A percentile compares a stretch with the other conserved stretches of the same genome.
These are phyloP conservation scores for Colletotrichum theobromicola DNA, from an alignment of 2,329 filamentous ascomycete species.

Conservation along the genomic window DNA sequence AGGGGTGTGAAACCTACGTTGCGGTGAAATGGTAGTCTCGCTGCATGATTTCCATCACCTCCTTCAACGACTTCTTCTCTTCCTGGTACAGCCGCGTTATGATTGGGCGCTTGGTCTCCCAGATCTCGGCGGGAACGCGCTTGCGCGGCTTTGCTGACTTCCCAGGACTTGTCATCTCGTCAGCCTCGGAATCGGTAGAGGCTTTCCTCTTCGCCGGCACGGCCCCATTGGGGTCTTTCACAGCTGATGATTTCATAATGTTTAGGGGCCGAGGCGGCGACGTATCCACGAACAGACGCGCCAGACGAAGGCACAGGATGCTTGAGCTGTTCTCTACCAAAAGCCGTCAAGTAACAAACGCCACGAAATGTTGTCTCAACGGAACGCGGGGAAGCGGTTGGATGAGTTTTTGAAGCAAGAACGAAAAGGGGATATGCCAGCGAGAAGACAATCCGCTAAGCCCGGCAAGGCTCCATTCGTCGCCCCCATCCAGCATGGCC, in stretches of 20 bases:
- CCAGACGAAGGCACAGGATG: neutral
- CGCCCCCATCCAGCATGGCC: conserved; percentile 4
- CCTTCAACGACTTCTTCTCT: conserved; percentile 44
- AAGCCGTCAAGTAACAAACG: neutral
- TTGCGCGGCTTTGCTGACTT: conserved; percentile 24
- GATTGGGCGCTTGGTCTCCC: conserved; percentile 38
- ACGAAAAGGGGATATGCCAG: conserved; percentile 1
- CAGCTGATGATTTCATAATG: neutral
- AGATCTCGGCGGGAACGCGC: conserved; percentile 35
- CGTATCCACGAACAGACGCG: neutral
- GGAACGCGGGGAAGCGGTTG: conserved; percentile 8
- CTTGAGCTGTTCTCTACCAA: neutral
- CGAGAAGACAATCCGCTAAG: conserved; percentile 12
- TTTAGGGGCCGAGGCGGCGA: neutral
- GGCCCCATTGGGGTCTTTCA: neutral
- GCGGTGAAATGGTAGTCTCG: conserved; percentile 41
- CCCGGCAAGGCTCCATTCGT: conserved; percentile 16
- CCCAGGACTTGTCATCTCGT: conserved; percentile 28
- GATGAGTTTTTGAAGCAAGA: conserved; percentile 8
- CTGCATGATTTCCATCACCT: conserved; percentile 44
- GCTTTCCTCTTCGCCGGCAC: conserved; percentile 25
- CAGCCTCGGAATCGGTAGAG: conserved; percentile 32
- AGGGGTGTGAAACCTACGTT: conserved; percentile 35
- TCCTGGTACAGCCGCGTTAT: conserved; percentile 45
- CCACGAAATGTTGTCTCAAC: neutral